phyloP scores from a whole-genome alignment of 306 rosid genomes.

The Rubus parviflorus region DNA sequence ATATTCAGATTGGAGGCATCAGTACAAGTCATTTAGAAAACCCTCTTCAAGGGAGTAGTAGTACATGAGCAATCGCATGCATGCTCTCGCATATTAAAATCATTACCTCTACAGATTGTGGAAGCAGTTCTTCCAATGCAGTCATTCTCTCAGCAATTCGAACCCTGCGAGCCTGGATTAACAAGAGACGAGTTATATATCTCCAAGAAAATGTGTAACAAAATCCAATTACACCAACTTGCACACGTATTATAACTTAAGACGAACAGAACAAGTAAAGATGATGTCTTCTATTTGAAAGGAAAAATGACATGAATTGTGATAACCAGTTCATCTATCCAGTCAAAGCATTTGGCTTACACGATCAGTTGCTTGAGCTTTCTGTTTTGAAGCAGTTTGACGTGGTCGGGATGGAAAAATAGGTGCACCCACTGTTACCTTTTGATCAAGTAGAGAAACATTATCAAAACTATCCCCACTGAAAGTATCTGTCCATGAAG shows the following conservation, averaged over 20 bases:
- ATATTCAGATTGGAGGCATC: background rate
- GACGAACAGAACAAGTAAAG: slow-evolving; percentile 6
- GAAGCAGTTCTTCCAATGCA: slow-evolving; percentile 72
- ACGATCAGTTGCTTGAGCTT: slow-evolving; percentile 47
- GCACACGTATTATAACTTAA: slow-evolving; percentile 7
- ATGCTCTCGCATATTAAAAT: background rate
- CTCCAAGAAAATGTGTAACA: background rate
- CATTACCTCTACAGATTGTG: slow-evolving; percentile 63
- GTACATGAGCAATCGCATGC: background rate
- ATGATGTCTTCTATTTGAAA: slow-evolving; percentile 18
- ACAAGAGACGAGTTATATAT: slow-evolving; percentile 16
- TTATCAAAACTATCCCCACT: slow-evolving; percentile 26
- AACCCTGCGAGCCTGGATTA: slow-evolving; percentile 61
- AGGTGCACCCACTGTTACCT: slow-evolving; percentile 35
- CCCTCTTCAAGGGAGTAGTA: slow-evolving; percentile 2
- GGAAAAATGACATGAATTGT: slow-evolving; percentile 1
- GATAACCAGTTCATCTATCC: background rate
- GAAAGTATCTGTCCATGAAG: slow-evolving; percentile 42
- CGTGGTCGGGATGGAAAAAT: slow-evolving; percentile 39
- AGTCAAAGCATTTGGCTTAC: slow-evolving; percentile 47
- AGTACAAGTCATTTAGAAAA: slow-evolving; percentile 5
- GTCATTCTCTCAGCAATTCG: slow-evolving; percentile 63
- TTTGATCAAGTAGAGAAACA: slow-evolving; percentile 39
- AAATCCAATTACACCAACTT: background rate
- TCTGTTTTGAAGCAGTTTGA: slow-evolving; percentile 35